Conservation (phyloP, 148 eudicot genomes). For the Diospyros lotus region DNA sequence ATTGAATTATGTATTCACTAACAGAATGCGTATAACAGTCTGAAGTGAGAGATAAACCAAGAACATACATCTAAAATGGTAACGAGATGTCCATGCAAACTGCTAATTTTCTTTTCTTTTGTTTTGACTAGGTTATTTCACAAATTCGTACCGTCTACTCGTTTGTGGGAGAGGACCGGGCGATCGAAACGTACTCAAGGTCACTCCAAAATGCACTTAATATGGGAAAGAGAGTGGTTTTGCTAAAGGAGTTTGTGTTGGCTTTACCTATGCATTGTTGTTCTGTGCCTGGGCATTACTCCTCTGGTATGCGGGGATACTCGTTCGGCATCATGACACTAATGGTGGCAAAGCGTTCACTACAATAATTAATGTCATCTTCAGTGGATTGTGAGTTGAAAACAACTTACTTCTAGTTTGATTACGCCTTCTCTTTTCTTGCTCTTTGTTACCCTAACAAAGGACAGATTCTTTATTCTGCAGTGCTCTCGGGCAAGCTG, state of each 20-base stretch:
- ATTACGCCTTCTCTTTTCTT: too few relatives aligned
- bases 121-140: conserved; percentile 49
- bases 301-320: conserved; percentile 69
- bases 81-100: not conserved
- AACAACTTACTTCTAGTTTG: not conserved
- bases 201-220: conserved; percentile 49
- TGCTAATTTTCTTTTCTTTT: not conserved
- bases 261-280: conserved; percentile 54
- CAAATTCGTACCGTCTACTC: conserved; percentile 68
- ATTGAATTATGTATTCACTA: too few relatives aligned
- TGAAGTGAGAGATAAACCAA: too few relatives aligned
- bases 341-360: conserved; percentile 72
- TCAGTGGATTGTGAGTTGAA: conserved; percentile 66
- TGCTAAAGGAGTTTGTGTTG: conserved; percentile 70
- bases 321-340: conserved; percentile 44
- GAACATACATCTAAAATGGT: too few relatives aligned
- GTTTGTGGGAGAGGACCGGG: conserved; percentile 62
- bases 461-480: not conserved
- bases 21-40: too few relatives aligned
- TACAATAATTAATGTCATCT: conserved; percentile 65
- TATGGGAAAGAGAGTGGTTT: conserved; percentile 59
- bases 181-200: conserved; percentile 43
- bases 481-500: conserved; percentile 82
- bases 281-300: conserved; percentile 71
- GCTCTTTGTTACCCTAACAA: too few relatives aligned